Percentiles rank a stretch among this genome's conserved stretches.
phyloP scores from a whole-genome alignment of 345 rosid species.

The Populus davidiana region DNA sequence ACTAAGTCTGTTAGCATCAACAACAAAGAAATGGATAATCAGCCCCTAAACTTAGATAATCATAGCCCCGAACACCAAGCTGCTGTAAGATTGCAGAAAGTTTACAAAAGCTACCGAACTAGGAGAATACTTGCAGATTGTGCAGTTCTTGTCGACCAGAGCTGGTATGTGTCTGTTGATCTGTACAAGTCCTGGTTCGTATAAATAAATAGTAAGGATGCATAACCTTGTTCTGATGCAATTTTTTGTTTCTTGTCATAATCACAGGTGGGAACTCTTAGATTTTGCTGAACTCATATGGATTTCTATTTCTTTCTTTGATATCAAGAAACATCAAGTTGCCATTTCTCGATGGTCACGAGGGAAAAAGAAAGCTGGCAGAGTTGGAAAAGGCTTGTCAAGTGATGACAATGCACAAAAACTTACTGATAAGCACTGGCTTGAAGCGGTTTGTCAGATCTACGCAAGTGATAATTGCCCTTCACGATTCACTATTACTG shows the following conservation, averaged over 20 bases:
- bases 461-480: background rate
- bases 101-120: conserved; percentile 86
- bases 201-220: no score
- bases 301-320: conserved; percentile 87
- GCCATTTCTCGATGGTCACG: conserved; percentile 95
- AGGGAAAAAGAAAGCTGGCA: conserved; percentile 87
- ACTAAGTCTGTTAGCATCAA: background rate
- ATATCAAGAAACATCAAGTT: conserved; percentile 82
- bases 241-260: background rate
- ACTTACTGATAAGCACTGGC: conserved; percentile 90
- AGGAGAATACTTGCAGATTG: conserved; percentile 95
- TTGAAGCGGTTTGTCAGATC: conserved; percentile 71
- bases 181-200: background rate
- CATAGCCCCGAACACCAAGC: conserved; percentile 68
- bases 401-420: conserved; percentile 79
- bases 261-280: conserved; percentile 78
- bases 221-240: conserved; percentile 19
- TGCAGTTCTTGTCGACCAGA: conserved; percentile 83
- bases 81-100: conserved; percentile 82
- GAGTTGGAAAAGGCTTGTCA: conserved; percentile 90
- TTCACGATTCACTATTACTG: conserved; percentile 7
- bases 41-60: conserved; percentile 17
- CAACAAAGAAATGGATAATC: conserved; percentile 10
- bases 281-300: conserved; percentile 85
- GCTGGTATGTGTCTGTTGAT: conserved; percentile 50